Conservation (phyloP, 257 asterid species). For the Solanum medicagineum region DNA sequence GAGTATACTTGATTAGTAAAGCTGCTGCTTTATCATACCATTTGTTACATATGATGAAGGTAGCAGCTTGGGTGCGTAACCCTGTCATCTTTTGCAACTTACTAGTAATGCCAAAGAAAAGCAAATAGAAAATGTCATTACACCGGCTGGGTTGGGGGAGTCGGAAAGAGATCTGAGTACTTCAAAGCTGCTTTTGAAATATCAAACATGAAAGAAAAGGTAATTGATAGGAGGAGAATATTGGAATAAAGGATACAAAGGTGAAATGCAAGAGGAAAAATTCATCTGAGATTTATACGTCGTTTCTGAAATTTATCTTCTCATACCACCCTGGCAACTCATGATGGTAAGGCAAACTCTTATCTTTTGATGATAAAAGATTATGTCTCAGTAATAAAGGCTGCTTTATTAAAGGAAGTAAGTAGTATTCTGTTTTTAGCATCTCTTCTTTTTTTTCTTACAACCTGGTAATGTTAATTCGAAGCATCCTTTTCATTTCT, state of each 20-base stretch:
- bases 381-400: neutral
- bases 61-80: neutral
- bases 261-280: neutral
- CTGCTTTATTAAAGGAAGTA: neutral
- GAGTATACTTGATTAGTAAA: neutral
- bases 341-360: neutral
- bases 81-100: neutral
- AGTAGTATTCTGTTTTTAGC: neutral
- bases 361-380: neutral
- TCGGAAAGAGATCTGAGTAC: neutral
- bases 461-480: neutral
- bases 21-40: neutral
- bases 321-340: neutral
- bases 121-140: neutral
- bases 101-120: neutral
- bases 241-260: neutral
- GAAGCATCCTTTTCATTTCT: too few relatives aligned
- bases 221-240: neutral
- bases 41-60: neutral
- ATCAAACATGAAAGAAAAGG: neutral
- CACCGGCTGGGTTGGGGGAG: neutral
- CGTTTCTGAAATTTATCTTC: neutral
- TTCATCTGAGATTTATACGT: neutral
- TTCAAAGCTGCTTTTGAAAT: neutral
- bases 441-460: neutral